Evolutionary conservation across 169 alveolate genomes (phyloP), one percentile per base, ranked within the genome.

Genomic region (Cyclospora cayetanensis): DNA sequence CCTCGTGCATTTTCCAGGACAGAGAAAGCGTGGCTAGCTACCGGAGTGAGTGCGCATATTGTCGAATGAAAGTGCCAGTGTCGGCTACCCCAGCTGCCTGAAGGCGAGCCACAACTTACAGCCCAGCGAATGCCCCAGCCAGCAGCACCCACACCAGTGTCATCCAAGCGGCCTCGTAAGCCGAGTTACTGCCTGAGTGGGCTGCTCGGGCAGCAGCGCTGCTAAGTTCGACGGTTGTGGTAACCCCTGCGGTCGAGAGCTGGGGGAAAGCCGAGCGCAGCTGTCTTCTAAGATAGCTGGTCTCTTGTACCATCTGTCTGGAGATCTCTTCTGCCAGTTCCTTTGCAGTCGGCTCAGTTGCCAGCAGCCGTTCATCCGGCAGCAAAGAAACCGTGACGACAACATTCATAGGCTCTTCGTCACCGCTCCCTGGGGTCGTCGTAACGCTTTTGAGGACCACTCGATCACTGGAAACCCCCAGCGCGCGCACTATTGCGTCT

Each of bases 401-500:
- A 31, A 70, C 83, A 3, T 34, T 22, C 12, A 22, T 2, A 9
- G 0, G 50, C 53, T 70, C 55, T 29, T 15, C 46, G 50, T 22
- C 12, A 55, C 83, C 22, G 50, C 39, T 70, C 20, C 50, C 53
- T 29, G n/a, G n/a, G 12, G n/a, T 35, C 53, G 39, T 55, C 25
- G 55, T 37, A n/a, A 70, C 83, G 43, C 39, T 55, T 55, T 70
- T 35, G 35, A 70, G 83, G 4, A 22, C 46, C 27, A 70, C 29
- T 2, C 83, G 46, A 4, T 1, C 46, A 20, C 35, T 15, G 15
- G 83, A 27, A 0, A 70, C 83, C 60, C 83, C 83, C 83, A 70
- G 29, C 4, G 83, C 50, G 60, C 34, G 83, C 50, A 70, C 55
- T 9, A 70, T 55, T 35, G 83, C 83, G 27, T 70, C 83, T 31